Conservation (phyloP, 768 basidiomycete species). For the Rhizopogon roseolus region DNA sequence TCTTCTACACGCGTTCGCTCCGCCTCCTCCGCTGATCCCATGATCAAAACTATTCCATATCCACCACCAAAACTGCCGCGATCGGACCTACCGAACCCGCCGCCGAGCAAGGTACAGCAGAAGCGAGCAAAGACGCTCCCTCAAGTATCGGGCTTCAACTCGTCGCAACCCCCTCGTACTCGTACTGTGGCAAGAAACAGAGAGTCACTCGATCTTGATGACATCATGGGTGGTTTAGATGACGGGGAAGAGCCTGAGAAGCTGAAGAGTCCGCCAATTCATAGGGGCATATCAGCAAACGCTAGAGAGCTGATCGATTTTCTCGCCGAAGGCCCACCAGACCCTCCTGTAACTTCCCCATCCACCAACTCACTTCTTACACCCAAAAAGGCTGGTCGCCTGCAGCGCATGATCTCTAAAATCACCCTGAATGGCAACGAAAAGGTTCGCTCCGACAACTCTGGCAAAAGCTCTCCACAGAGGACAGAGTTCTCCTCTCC, state of each 20-base stretch:
- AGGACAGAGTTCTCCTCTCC: constrained; percentile 16
- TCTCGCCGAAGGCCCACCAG: constrained; percentile 53
- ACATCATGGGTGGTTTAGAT: constrained; percentile 67
- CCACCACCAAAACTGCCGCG: constrained; percentile 23
- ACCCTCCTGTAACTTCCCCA: constrained; percentile 17
- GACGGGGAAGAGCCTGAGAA: constrained; percentile 39
- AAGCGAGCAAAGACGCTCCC: constrained; percentile 19
- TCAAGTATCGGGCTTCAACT: constrained; percentile 24
- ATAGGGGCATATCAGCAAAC: constrained; percentile 35
- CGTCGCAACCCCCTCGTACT: constrained; percentile 24
- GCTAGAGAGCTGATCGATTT: constrained; percentile 53
- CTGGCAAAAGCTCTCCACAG: constrained; percentile 24
- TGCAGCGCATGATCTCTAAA: constrained; percentile 82
- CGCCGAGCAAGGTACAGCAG: constrained; percentile 15
- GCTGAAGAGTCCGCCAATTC: constrained; percentile 40
- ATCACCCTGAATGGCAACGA: constrained; percentile 44
- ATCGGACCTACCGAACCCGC: constrained; percentile 19
- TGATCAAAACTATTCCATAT: constrained; percentile 5
- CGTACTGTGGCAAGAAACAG: constrained; percentile 50
- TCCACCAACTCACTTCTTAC: constrained; percentile 31
- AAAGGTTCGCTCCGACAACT: constrained; percentile 5
- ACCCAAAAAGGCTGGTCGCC: constrained; percentile 49
- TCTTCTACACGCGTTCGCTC: constrained; percentile 21
- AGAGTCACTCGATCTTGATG: constrained; percentile 73
- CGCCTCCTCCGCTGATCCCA: constrained; percentile 29